Evolutionary conservation across 129 eudicot genomes (phyloP), one percentile per base, ranked within the genome.

Genomic region (Erigeron canadensis): DNA sequence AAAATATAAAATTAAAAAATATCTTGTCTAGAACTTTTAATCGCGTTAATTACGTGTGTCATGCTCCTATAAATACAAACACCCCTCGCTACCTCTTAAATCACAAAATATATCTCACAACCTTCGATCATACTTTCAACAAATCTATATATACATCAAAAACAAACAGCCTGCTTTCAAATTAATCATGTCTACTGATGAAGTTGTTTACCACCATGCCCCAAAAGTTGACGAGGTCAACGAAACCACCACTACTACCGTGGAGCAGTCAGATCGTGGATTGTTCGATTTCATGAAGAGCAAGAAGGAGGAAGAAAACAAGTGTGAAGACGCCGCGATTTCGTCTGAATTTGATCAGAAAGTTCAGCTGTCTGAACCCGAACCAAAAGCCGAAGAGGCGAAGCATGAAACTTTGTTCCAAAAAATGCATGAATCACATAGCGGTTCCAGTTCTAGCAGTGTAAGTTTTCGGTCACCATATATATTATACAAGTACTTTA

Each of bases 121-220:
- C 74, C 38, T 68, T 61, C 28, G 21, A 17, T 19, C 9, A 42
- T 5, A 5, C 34, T n/a, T n/a, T n/a, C n/a, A 28, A 28, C 34
- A 28, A 23, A 23, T n/a, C n/a, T n/a, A n/a, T n/a, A n/a, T n/a
- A 28, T 28, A 28, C 6, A 42, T 34, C n/a, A 18, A 38, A 8
- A 5, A 2, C 13, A 34, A n/a, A n/a, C n/a, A n/a, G 5, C 6
- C 40, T 44, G 50, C 57, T n/a, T n/a, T n/a, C 28, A 2, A 9
- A 10, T 40, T 34, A 7, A 74, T 61, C 77, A 89, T 89, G 96
- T 87, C 96, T n/a, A n/a, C n/a, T 16, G 87, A 86, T 21, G 85
- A 84, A 75, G 81, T 21, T 16, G 77, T 78, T 54, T 75, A 78
- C 63, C 59, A 82, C 70, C 41, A 47, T 54, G 75, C 74, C 77